These are phyloP conservation scores for Trypanosoma cruzi DNA, from an alignment of 208 protist species.

Conservation along the genomic window DNA sequence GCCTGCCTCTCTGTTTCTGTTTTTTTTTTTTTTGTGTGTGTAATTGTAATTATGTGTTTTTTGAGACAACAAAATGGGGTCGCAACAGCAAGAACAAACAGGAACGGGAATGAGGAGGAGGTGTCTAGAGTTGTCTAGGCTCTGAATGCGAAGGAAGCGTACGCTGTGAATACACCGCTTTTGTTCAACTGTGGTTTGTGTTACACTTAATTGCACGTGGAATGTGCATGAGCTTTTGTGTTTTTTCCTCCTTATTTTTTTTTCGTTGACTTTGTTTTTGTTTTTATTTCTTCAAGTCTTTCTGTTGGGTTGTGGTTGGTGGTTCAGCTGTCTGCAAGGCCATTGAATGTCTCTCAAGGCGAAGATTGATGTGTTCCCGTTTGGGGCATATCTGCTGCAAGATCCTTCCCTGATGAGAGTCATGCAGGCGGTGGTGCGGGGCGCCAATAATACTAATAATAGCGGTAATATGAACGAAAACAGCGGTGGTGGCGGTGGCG, in stretches of 20 bases:
- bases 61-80: too few species aligned
- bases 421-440: slow-evolving; percentile 24
- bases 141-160: too few species aligned
- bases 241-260: not conserved
- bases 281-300: not conserved
- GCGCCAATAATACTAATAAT: slow-evolving; percentile 17
- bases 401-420: slow-evolving; percentile 31
- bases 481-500: slow-evolving; percentile 12
- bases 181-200: too few species aligned
- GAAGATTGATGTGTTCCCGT: slow-evolving; percentile 84
- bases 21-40: not conserved
- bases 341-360: slow-evolving; percentile 54
- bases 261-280: not conserved
- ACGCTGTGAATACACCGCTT: too few species aligned
- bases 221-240: too few species aligned
- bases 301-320: not conserved
- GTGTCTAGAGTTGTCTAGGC: too few species aligned
- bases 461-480: slow-evolving; percentile 9
- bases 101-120: too few species aligned
- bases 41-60: not conserved
- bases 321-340: not conserved
- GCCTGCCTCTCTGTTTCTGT: too few species aligned
- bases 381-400: slow-evolving; percentile 71
- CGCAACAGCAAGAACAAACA: too few species aligned
- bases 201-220: too few species aligned